phyloP scores from a whole-genome alignment of 2,329 filamentous ascomycete genomes.

The Zasmidium angulare region DNA sequence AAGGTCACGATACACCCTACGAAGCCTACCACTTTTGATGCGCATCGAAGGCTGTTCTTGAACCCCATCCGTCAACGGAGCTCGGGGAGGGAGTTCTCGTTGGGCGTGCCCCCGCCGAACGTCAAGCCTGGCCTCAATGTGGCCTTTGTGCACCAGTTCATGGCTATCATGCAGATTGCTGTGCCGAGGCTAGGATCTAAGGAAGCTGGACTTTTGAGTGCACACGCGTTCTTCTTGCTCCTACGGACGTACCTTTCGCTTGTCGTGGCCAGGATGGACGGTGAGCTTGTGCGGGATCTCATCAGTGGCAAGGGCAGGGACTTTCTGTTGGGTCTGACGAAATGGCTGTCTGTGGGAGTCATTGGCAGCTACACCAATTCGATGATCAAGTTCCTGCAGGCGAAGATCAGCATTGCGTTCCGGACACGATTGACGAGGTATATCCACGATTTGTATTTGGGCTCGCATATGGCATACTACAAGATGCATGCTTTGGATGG shows the following conservation, averaged over 20 bases:
- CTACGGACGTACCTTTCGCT: slow-evolving; percentile 91
- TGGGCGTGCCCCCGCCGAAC: slow-evolving; percentile 75
- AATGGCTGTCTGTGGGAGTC: slow-evolving; percentile 93
- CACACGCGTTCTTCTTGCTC: slow-evolving; percentile 86
- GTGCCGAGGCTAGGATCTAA: slow-evolving; percentile 94
- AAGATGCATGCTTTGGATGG: slow-evolving; percentile 92
- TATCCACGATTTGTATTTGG: slow-evolving; percentile 95
- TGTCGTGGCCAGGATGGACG: slow-evolving; percentile 87
- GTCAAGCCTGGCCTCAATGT: slow-evolving; percentile 93
- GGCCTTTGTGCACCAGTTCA: slow-evolving; percentile 93
- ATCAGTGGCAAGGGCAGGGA: slow-evolving; percentile 90
- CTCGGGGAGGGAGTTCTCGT: slow-evolving; percentile 58
- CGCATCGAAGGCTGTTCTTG: slow-evolving; percentile 87
- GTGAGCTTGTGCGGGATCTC: slow-evolving; percentile 91
- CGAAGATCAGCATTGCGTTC: slow-evolving; percentile 97
- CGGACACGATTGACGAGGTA: slow-evolving; percentile 91
- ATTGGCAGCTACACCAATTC: slow-evolving; percentile 97
- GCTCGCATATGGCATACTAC: slow-evolving; percentile 94
- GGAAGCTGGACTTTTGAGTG: slow-evolving; percentile 84
- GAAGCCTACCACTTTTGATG: slow-evolving; percentile 92
- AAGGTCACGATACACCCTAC: slow-evolving; percentile 90
- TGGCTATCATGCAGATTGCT: slow-evolving; percentile 96
- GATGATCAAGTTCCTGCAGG: slow-evolving; percentile 98
- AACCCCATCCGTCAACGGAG: slow-evolving; percentile 73
- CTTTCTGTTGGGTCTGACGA: slow-evolving; percentile 84